A percentile compares a stretch with the other conserved stretches of the same genome.
phyloP scores from a whole-genome alignment of 768 basidiomycete species.

The Serendipita vermifera region DNA sequence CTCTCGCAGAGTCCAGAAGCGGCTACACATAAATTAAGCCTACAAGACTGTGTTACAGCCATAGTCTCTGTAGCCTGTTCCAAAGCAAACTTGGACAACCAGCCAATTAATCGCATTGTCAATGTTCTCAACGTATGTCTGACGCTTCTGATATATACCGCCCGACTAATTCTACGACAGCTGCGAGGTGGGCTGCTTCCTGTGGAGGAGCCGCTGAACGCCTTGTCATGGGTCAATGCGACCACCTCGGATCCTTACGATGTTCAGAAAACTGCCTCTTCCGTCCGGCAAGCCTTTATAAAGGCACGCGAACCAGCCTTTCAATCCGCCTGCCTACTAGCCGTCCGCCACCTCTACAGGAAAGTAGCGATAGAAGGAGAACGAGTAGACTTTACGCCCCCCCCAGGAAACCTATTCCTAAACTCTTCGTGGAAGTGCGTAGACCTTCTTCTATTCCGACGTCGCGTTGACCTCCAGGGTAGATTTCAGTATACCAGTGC shows the following conservation, averaged over 20 bases:
- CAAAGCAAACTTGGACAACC: not conserved
- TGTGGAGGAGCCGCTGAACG: not conserved
- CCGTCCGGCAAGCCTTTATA: not conserved
- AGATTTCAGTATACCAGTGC: conserved; percentile 5
- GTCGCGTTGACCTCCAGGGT: not conserved
- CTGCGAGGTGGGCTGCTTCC: not conserved
- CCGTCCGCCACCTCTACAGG: not conserved
- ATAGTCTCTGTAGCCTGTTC: not conserved
- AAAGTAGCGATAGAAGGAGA: not conserved
- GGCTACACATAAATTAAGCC: not conserved
- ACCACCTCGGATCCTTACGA: not conserved
- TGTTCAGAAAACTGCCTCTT: not conserved
- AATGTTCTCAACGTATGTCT: conserved; percentile 4
- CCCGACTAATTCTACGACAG: not conserved
- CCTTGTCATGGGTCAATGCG: not conserved
- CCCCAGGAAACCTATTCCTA: not conserved
- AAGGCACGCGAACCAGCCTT: not conserved
- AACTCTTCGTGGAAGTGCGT: conserved; percentile 7
- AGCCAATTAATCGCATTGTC: not conserved
- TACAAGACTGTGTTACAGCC: conserved; percentile 4
- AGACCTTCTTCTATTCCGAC: not conserved
- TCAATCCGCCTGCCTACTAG: not conserved
- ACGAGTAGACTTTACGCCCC: not conserved
- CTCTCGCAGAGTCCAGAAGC: not conserved
- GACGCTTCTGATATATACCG: not conserved